Evolutionary conservation across 371 early-diverging fungal species (phyloP).

Genomic region (Mortierella polycephala): DNA sequence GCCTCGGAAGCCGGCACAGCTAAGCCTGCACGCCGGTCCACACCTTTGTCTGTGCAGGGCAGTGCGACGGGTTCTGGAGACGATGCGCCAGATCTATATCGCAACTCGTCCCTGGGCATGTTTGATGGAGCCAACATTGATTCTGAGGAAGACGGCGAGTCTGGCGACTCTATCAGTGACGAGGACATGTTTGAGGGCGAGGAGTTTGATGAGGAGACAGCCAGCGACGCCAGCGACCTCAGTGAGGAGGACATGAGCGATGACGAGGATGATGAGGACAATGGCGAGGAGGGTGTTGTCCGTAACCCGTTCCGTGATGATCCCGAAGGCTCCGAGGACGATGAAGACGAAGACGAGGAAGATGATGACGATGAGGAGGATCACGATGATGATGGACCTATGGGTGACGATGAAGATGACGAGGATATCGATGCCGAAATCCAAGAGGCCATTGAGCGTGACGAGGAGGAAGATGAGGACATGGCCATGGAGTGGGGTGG

Average conservation of each 20-base stretch:
- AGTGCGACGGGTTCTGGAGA: constrained; percentile 66
- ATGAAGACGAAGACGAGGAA: constrained; percentile 63
- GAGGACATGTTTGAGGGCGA: constrained; percentile 76
- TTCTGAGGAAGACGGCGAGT: constrained; percentile 74
- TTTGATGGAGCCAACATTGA: constrained; percentile 74
- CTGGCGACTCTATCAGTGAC: constrained; percentile 72
- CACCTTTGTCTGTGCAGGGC: constrained; percentile 50
- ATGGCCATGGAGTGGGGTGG: constrained; percentile 52
- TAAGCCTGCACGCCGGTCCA: constrained; percentile 44
- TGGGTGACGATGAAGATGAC: constrained; percentile 23
- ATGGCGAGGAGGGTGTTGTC: constrained; percentile 68
- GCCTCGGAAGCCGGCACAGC: constrained; percentile 58
- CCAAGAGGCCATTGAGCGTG: constrained; percentile 16
- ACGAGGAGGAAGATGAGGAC: constrained; percentile 39
- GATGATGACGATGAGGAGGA: constrained; percentile 70
- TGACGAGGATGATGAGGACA: constrained; percentile 67
- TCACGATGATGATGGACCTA: constrained; percentile 50
- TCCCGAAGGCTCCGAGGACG: constrained; percentile 60
- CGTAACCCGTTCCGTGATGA: constrained; percentile 70
- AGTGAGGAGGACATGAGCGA: constrained; percentile 75
- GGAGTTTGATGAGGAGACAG: constrained; percentile 77
- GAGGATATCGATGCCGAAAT: constrained; percentile 18
- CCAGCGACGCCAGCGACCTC: constrained; percentile 77
- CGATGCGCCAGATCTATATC: constrained; percentile 83
- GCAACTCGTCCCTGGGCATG: constrained; percentile 94